Percentiles rank a stretch among this genome's conserved stretches.
Conservation (phyloP, 768 basidiomycete genomes). For the Cystofilobasidium macerans region DNA sequence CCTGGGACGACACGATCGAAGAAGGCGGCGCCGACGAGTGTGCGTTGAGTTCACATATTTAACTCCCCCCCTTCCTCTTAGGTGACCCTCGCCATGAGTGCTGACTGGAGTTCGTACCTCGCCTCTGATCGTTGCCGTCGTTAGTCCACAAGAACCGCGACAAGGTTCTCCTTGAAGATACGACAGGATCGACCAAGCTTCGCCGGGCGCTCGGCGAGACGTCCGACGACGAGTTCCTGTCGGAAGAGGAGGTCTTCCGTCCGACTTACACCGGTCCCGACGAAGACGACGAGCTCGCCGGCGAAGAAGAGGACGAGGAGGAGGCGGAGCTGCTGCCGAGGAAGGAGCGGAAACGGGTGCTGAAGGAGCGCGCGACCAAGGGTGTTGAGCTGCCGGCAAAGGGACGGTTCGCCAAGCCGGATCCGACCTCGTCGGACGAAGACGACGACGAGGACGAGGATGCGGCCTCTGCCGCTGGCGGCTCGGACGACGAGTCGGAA, state of each 20-base stretch:
- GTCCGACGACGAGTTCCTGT: conserved; percentile 42
- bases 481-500: conserved; percentile 2
- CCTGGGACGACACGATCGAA: conserved; percentile 21
- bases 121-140: too few relatives aligned
- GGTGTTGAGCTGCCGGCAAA: conserved; percentile 1
- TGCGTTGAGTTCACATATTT: too few relatives aligned
- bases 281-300: conserved; percentile 35
- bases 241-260: conserved; percentile 74
- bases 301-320: conserved; percentile 33
- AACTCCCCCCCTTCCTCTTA: background rate
- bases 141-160: conserved; percentile 65
- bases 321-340: conserved; percentile 45
- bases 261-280: conserved; percentile 46
- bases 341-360: conserved; percentile 33
- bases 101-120: too few relatives aligned
- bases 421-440: conserved; percentile 5
- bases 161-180: conserved; percentile 60
- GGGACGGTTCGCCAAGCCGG: conserved; percentile 25
- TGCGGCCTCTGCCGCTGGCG: background rate
- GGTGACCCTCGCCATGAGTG: background rate
- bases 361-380: conserved; percentile 30
- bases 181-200: conserved; percentile 29
- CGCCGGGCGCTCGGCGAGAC: conserved; percentile 22
- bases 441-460: background rate
- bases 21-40: conserved; percentile 23